Evolutionary conservation across 1,284 basidiomycete genomes (phyloP).

Genomic region (Fomitopsis palustris): DNA sequence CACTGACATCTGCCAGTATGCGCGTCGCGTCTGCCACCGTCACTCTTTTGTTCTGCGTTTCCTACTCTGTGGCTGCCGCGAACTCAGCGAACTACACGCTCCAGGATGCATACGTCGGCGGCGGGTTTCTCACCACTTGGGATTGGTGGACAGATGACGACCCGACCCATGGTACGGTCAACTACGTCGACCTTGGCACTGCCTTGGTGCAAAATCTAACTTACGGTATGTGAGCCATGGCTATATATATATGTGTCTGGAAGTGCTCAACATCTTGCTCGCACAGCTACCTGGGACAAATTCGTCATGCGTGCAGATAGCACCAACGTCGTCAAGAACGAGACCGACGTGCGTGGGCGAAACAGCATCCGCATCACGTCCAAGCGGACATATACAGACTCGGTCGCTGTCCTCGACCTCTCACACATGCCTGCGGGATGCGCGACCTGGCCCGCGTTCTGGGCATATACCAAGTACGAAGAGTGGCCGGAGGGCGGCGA

Average conservation of each 20-base stretch:
- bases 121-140: slow-evolving; percentile 43
- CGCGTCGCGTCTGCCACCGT: slow-evolving; percentile 22
- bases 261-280: too few relatives aligned
- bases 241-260: neutral
- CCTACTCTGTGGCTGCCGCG: slow-evolving; percentile 19
- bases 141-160: slow-evolving; percentile 46
- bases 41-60: slow-evolving; percentile 15
- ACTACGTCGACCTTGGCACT: slow-evolving; percentile 42
- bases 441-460: slow-evolving; percentile 64
- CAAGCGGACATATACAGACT: slow-evolving; percentile 38
- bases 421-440: slow-evolving; percentile 56
- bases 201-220: slow-evolving; percentile 39
- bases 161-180: slow-evolving; percentile 54
- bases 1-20: too few relatives aligned
- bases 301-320: slow-evolving; percentile 54
- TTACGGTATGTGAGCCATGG: slow-evolving; percentile 29
- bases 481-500: slow-evolving; percentile 55
- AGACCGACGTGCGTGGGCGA: slow-evolving; percentile 47
- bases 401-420: slow-evolving; percentile 46
- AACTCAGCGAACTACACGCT: slow-evolving; percentile 26
- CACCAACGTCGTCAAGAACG: slow-evolving; percentile 29
- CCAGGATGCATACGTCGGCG: slow-evolving; percentile 35
- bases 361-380: slow-evolving; percentile 50
- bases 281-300: slow-evolving; percentile 31
- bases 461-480: slow-evolving; percentile 49